Base-by-base conservation (phyloP, 2,329 filamentous ascomycete species). In the Fusarium armeniacum region DNA sequence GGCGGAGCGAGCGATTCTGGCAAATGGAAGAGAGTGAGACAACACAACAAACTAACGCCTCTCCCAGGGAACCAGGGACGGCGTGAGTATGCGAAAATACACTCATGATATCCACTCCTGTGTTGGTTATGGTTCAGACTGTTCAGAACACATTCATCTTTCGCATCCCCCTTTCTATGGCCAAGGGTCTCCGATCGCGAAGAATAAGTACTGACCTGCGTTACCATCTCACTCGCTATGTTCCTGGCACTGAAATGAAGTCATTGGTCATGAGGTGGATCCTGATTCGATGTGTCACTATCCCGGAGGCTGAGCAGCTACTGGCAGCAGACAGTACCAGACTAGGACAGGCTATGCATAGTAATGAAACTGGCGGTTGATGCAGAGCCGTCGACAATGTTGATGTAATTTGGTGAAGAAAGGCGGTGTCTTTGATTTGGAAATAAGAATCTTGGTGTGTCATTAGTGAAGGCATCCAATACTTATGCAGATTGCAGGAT, bases 1-100 rank as follows among this genome's bases (percentile, higher is more conserved):
- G 47, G 30, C 49, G 77, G 51, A 62, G 70, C 46, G 78, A 79
- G 15, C 75, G 70, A 18, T 82, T 82, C 62, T 82, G 80, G 81
- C 78, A 80, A 49, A 63, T 33, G 26, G 33, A 32, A 16, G 58
- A 60, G 13, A 33, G 30, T 9, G 32, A 60, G n/a, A 22, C n/a
- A 20, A 41, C 38, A 44, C 38, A 47, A 16, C 47, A 26, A 13
- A 43, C 18, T n/a, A 58, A 65, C 28, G 33, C 22, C 15, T 22
- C 44, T 16, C 15, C n/a, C 20, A 20, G n/a, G 5, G 62, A 64
- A 50, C 38, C 63, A 13, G 46, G 57, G 26, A 40, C 32, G 10
- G 66, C 60, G 24, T 40, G 44, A 26, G 67, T 63, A 24, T 65
- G 49, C 53, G 30, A 5, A 9, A 18, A 20, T 36, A 9, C 15